These are phyloP conservation scores for Nannochloropsis salina DNA, from an alignment of 108 stramenopile genomes.

Conservation along the genomic window DNA sequence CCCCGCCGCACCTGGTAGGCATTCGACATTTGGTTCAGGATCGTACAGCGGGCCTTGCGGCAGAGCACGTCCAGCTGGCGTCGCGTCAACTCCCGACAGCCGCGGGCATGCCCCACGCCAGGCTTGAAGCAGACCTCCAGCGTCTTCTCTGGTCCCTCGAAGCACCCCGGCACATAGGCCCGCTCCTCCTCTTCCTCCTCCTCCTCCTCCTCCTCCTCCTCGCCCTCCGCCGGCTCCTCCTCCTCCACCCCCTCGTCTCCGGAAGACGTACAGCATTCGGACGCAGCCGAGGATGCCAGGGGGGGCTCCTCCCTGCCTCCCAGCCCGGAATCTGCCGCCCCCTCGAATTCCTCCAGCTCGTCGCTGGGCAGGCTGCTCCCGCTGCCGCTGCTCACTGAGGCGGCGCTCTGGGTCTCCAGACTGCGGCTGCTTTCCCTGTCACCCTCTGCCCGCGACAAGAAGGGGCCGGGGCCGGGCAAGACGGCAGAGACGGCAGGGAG, in stretches of 20 bases:
- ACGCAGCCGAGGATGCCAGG: neutral
- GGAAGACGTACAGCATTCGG: neutral
- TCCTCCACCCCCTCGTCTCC: neutral
- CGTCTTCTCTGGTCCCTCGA: constrained; percentile 66
- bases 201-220: neutral
- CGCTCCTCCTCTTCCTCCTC: constrained; percentile 48
- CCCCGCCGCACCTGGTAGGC: constrained; percentile 53
- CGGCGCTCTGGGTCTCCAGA: neutral
- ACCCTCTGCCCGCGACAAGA: too few species aligned
- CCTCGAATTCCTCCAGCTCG: too few species aligned
- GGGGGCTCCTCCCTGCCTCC: neutral
- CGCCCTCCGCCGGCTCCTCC: neutral
- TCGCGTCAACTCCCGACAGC: constrained; percentile 72
- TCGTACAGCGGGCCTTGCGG: constrained; percentile 85
- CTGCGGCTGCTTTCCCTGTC: neutral
- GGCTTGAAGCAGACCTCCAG: constrained; percentile 66
- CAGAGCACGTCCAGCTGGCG: constrained; percentile 81
- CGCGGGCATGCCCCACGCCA: constrained; percentile 53
- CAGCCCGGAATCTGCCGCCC: too few species aligned
- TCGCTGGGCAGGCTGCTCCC: neutral
- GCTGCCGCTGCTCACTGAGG: neutral
- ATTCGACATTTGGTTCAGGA: constrained; percentile 82
- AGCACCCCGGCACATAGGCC: constrained; percentile 47
- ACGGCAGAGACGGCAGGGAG: too few species aligned
- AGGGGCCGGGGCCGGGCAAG: too few species aligned